phyloP scores from a whole-genome alignment of 225 moss, liverwort and hornwort species.

The Marchantia polymorpha region DNA sequence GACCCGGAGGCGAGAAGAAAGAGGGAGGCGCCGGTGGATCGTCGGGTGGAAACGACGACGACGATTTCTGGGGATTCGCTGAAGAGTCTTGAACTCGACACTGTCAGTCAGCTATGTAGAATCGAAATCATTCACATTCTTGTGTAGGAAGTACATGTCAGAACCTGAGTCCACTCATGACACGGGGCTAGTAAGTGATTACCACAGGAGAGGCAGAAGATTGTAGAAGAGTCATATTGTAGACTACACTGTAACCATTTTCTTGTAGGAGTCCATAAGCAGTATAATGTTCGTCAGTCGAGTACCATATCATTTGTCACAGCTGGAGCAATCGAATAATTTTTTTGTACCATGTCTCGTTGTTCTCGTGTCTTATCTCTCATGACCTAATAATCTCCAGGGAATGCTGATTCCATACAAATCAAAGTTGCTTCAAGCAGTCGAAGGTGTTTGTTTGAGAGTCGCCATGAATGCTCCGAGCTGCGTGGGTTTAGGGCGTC shows the following conservation, averaged over 20 bases:
- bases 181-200: not conserved
- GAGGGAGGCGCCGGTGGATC: constrained; percentile 17
- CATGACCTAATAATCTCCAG: no score
- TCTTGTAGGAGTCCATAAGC: constrained; percentile 17
- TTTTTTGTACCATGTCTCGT: not conserved
- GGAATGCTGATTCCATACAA: no score
- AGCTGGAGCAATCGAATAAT: not conserved
- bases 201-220: not conserved
- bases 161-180: constrained; percentile 1
- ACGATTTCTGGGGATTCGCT: constrained; percentile 48
- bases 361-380: not conserved
- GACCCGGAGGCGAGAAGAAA: constrained; percentile 34
- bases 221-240: constrained; percentile 8
- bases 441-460: no score
- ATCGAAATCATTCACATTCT: constrained; percentile 6
- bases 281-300: not conserved
- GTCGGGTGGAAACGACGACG: constrained; percentile 33
- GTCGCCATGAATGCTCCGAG: no score
- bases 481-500: no score
- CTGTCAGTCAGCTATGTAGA: not conserved
- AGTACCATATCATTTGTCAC: not conserved
- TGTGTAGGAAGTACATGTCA: constrained; percentile 12
- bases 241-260: constrained; percentile 14
- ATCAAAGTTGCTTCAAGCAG: no score
- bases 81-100: constrained; percentile 19